Conservation (phyloP, 805 yeast species). For the Blastobotrys terrestris region DNA sequence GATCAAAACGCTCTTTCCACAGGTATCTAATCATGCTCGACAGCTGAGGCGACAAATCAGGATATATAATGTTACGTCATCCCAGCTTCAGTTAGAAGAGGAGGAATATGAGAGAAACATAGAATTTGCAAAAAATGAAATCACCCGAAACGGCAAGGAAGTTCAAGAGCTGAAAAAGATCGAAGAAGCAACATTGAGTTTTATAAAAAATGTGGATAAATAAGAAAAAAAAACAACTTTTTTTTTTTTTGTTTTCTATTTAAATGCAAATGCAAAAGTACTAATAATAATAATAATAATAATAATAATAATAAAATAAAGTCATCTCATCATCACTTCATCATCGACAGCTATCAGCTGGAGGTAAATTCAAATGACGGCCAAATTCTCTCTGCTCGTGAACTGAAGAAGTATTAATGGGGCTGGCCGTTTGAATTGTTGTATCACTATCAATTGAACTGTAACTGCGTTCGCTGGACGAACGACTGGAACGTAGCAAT, state of each 20-base stretch:
- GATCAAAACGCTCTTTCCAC: too few relatives aligned
- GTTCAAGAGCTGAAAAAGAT: not conserved
- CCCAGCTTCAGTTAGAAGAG: not conserved
- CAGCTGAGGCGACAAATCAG: not conserved
- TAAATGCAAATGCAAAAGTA: not conserved
- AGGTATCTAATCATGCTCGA: not conserved
- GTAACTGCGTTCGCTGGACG: not conserved
- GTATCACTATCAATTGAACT: not conserved
- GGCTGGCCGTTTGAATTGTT: not conserved
- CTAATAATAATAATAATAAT: too few relatives aligned
- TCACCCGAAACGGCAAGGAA: not conserved
- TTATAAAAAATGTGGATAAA: not conserved
- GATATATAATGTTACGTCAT: too few relatives aligned
- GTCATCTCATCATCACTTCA: too few relatives aligned
- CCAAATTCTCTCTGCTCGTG: slow-evolving; percentile 27
- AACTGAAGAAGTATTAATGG: slow-evolving; percentile 22
- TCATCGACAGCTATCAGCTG: not conserved
- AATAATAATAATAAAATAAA: too few relatives aligned
- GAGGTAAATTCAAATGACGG: slow-evolving; percentile 24
- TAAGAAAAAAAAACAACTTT: not conserved
- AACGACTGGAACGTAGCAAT: not conserved
- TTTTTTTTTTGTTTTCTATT: not conserved
- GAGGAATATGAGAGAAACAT: not conserved
- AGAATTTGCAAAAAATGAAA: not conserved
- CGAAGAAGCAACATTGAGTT: not conserved